These are phyloP conservation scores for Leptomonas pyrrhocoris DNA, from an alignment of 208 protist genomes.

Conservation along the genomic window DNA sequence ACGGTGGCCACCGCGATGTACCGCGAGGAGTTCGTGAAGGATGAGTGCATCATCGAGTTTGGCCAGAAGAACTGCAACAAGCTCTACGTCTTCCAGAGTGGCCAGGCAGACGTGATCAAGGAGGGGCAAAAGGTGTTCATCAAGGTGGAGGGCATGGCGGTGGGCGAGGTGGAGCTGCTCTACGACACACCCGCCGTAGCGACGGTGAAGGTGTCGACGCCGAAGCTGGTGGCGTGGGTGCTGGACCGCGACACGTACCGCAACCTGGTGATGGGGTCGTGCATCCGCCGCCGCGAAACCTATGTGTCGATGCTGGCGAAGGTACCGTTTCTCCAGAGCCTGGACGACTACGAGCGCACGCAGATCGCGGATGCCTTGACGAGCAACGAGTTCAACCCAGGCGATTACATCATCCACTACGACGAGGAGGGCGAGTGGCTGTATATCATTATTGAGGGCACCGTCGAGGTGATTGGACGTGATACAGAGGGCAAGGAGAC, in stretches of 20 bases:
- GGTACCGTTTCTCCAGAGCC: conserved; percentile 76
- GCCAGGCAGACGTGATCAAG: conserved; percentile 85
- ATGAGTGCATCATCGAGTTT: conserved; percentile 79
- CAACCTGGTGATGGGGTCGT: conserved; percentile 89
- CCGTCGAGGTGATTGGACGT: conserved; percentile 86
- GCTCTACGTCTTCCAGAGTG: conserved; percentile 88
- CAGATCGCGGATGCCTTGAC: conserved; percentile 89
- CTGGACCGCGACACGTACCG: conserved; percentile 92
- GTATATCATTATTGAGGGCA: conserved; percentile 90
- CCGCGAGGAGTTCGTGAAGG: conserved; percentile 68
- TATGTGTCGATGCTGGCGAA: conserved; percentile 81
- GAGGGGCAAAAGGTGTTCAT: conserved; percentile 90
- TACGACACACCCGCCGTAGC: conserved; percentile 89
- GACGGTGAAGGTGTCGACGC: conserved; percentile 82
- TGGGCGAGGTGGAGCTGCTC: conserved; percentile 91
- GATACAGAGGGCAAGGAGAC: conserved; percentile 63
- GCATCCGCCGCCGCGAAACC: conserved; percentile 81
- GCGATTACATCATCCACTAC: conserved; percentile 90
- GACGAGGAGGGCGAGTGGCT: conserved; percentile 90
- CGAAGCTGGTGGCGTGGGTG: conserved; percentile 80
- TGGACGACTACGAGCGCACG: conserved; percentile 86
- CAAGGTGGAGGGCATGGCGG: conserved; percentile 84
- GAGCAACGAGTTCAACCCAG: conserved; percentile 74
- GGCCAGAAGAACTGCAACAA: conserved; percentile 77
- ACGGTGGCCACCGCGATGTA: conserved; percentile 85